phyloP scores from a whole-genome alignment of 371 early-diverging fungal species.

The Mycotypha africana region DNA sequence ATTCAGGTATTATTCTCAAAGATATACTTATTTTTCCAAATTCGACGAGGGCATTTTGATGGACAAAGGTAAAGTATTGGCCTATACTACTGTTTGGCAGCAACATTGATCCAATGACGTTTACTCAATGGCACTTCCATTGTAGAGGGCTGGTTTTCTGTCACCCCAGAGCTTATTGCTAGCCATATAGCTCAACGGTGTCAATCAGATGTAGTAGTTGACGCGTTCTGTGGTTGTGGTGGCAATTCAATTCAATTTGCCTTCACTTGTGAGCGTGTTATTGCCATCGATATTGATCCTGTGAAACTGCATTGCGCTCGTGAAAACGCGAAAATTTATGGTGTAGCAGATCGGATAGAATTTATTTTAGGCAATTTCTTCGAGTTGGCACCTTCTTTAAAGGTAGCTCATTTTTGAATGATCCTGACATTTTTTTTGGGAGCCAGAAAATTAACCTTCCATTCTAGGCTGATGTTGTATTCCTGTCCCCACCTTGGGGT shows the following conservation, averaged over 20 bases:
- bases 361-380: constrained; percentile 86
- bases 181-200: constrained; percentile 77
- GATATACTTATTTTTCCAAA: constrained; percentile 74
- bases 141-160: constrained; percentile 92
- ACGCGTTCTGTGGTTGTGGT: constrained; percentile 95
- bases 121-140: neutral
- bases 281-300: constrained; percentile 91
- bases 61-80: constrained; percentile 59
- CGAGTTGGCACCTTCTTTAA: constrained; percentile 55
- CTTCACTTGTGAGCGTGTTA: constrained; percentile 76
- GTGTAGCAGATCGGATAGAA: constrained; percentile 87
- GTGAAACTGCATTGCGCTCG: constrained; percentile 73
- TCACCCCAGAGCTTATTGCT: constrained; percentile 92
- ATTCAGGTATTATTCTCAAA: constrained; percentile 80
- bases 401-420: constrained; percentile 22
- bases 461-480: constrained; percentile 79
- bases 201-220: constrained; percentile 68
- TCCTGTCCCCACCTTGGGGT: constrained; percentile 96
- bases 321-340: constrained; percentile 88
- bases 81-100: neutral
- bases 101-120: neutral
- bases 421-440: no score
- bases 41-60: constrained; percentile 85
- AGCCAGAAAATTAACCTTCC: no score
- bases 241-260: constrained; percentile 97